phyloP scores from a whole-genome alignment of 352 stramenopile genomes.

The Globisporangium splendens region DNA sequence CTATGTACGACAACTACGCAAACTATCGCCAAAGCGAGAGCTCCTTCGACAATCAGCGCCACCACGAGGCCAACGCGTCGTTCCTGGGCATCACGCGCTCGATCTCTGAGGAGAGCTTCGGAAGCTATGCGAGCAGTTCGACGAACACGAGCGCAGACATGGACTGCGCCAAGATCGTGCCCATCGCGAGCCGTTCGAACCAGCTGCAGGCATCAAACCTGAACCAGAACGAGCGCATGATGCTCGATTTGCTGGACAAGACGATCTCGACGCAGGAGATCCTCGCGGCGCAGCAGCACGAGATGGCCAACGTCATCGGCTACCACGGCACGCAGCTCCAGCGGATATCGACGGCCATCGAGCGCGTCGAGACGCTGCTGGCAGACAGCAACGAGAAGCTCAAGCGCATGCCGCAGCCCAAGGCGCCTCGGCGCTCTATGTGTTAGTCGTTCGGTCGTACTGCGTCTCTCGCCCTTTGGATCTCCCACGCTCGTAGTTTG shows the following conservation, averaged over 20 bases:
- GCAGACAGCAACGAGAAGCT: constrained; percentile 36
- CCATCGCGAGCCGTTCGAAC: constrained; percentile 21
- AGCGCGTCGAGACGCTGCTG: constrained; percentile 63
- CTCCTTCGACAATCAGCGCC: constrained; percentile 17
- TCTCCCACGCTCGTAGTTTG: no score
- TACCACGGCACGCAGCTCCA: constrained; percentile 60
- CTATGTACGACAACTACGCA: neutral
- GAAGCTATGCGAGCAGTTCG: constrained; percentile 6
- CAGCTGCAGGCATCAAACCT: constrained; percentile 28
- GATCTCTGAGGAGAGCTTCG: constrained; percentile 20
- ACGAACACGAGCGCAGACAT: constrained; percentile 13
- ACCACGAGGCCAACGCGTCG: constrained; percentile 11
- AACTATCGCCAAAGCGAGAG: neutral
- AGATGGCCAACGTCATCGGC: constrained; percentile 67
- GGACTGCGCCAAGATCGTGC: constrained; percentile 22
- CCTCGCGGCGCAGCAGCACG: constrained; percentile 65
- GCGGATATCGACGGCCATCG: constrained; percentile 63
- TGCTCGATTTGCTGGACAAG: constrained; percentile 72
- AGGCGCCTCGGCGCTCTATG: constrained; percentile 11
- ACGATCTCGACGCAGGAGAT: constrained; percentile 79
- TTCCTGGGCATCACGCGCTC: constrained; percentile 10
- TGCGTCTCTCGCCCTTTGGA: no score
- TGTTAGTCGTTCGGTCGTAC: neutral
- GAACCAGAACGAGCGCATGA: constrained; percentile 67
- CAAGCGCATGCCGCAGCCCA: constrained; percentile 17